Evolutionary conservation across 352 stramenopile genomes (phyloP).

Genomic region (Paralagenidium karlingii): DNA sequence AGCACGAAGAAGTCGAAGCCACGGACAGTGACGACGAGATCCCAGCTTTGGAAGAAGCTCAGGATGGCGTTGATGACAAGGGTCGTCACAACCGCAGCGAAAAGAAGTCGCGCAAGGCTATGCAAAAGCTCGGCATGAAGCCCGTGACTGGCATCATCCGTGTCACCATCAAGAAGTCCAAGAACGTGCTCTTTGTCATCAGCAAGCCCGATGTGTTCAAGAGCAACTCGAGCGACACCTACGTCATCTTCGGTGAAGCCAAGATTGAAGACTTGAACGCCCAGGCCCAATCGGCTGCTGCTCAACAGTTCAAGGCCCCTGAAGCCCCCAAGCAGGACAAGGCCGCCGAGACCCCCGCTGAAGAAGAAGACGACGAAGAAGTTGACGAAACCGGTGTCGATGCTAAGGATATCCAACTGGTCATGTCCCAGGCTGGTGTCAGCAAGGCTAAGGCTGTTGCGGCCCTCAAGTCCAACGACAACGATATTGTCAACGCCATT

Average conservation of each 20-base stretch:
- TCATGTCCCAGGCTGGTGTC: slow-evolving; percentile 92
- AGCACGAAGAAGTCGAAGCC: slow-evolving; percentile 39
- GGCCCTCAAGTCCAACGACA: slow-evolving; percentile 96
- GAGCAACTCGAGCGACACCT: slow-evolving; percentile 89
- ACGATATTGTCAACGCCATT: slow-evolving; percentile 99
- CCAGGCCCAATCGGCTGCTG: slow-evolving; percentile 74
- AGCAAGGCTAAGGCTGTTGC: slow-evolving; percentile 92
- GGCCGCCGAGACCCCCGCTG: slow-evolving; percentile 24
- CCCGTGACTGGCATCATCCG: slow-evolving; percentile 92
- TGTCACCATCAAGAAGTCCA: slow-evolving; percentile 97
- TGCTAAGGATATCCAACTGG: slow-evolving; percentile 98
- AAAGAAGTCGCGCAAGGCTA: slow-evolving; percentile 98
- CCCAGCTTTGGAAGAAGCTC: slow-evolving; percentile 58
- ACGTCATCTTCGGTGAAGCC: slow-evolving; percentile 98
- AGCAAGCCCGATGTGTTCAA: slow-evolving; percentile 98
- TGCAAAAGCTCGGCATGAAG: slow-evolving; percentile 98
- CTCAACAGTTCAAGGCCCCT: slow-evolving; percentile 88
- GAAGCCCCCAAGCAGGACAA: slow-evolving; percentile 17
- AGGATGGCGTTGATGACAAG: slow-evolving; percentile 46
- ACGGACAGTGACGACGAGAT: slow-evolving; percentile 76
- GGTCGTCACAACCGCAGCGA: slow-evolving; percentile 94
- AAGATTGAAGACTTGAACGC: slow-evolving; percentile 96
- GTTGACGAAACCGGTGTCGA: slow-evolving; percentile 95
- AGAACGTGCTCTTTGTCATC: slow-evolving; percentile 96
- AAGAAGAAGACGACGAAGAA: slow-evolving; percentile 78